A percentile compares a stretch with the other conserved stretches of the same genome.
Evolutionary conservation across 164 flowering plant genomes (phyloP).

Genomic region (Annona cherimola): DNA sequence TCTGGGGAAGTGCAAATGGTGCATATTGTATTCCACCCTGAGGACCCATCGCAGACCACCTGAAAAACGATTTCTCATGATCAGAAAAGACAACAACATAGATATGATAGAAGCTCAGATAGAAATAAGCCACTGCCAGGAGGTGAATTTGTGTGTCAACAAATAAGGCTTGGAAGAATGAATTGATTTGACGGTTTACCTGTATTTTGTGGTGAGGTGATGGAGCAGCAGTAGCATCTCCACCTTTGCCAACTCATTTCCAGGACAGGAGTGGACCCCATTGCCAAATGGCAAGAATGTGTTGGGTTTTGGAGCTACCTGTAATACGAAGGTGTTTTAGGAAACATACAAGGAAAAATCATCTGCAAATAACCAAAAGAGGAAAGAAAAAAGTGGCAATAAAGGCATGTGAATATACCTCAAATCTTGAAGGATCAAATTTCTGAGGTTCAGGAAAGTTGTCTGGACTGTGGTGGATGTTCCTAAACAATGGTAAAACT

Average conservation of each 20-base stretch:
- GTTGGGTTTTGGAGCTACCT: conserved; percentile 88
- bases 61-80: conserved; percentile 20
- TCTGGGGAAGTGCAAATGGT: conserved; percentile 89
- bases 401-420: conserved; percentile 35
- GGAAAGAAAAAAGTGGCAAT: too few relatives aligned
- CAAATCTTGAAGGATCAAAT: conserved; percentile 97
- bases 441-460: conserved; percentile 78
- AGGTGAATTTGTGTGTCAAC: too few relatives aligned
- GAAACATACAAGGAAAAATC: too few relatives aligned
- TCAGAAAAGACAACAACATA: background rate
- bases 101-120: too few relatives aligned
- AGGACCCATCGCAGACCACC: conserved; percentile 72
- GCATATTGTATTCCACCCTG: conserved; percentile 82
- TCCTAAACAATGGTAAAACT: conserved; percentile 88
- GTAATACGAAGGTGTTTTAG: conserved; percentile 9
- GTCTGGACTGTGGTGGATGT: conserved; percentile 91
- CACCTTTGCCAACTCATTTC: conserved; percentile 92
- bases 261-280: conserved; percentile 93
- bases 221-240: conserved; percentile 84
- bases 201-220: conserved; percentile 93
- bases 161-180: too few relatives aligned
- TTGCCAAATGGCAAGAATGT: conserved; percentile 95
- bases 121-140: too few relatives aligned
- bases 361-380: too few relatives aligned
- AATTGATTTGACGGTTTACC: conserved; percentile 38